phyloP scores from a whole-genome alignment of 2,329 filamentous ascomycete species.

The Paramyrothecium roridum region DNA sequence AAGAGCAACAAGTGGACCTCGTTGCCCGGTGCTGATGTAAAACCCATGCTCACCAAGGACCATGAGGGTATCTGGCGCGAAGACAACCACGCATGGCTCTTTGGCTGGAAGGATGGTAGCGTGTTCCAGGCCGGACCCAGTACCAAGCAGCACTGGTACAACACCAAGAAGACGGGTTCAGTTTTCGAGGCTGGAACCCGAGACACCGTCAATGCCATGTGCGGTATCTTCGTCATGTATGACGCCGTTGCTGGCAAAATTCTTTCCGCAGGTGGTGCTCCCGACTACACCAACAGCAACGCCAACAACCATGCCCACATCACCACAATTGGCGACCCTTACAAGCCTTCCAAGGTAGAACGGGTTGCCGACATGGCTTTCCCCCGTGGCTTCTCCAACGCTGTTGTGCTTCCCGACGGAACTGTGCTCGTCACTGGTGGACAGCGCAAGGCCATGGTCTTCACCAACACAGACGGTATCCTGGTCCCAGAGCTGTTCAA shows the following conservation, averaged over 20 bases:
- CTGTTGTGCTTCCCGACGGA: constrained; percentile 43
- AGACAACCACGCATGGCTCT: constrained; percentile 29
- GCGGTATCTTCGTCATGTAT: constrained; percentile 51
- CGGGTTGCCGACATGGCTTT: constrained; percentile 27
- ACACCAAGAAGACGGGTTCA: constrained; percentile 36
- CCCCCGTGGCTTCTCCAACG: constrained; percentile 37
- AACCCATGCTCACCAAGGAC: constrained; percentile 46
- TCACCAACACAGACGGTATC: constrained; percentile 38
- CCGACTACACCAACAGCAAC: constrained; percentile 35
- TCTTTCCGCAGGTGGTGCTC: constrained; percentile 43
- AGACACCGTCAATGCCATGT: constrained; percentile 44
- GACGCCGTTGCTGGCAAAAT: constrained; percentile 56
- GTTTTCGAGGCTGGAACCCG: constrained; percentile 16
- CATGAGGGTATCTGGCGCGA: constrained; percentile 47
- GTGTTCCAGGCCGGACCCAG: constrained; percentile 56
- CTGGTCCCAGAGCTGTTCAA: constrained; percentile 44
- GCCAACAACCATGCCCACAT: constrained; percentile 41
- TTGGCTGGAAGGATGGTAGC: constrained; percentile 41
- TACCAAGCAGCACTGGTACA: constrained; percentile 55
- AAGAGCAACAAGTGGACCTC: constrained; percentile 41
- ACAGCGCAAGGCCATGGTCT: constrained; percentile 36
- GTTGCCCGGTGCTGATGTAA: constrained; percentile 37
- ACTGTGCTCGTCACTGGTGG: constrained; percentile 33
- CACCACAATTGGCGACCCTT: constrained; percentile 37
- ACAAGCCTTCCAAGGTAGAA: constrained; percentile 10